phyloP scores from a whole-genome alignment of 164 flowering plant genomes.

The Buxus sempervirens region DNA sequence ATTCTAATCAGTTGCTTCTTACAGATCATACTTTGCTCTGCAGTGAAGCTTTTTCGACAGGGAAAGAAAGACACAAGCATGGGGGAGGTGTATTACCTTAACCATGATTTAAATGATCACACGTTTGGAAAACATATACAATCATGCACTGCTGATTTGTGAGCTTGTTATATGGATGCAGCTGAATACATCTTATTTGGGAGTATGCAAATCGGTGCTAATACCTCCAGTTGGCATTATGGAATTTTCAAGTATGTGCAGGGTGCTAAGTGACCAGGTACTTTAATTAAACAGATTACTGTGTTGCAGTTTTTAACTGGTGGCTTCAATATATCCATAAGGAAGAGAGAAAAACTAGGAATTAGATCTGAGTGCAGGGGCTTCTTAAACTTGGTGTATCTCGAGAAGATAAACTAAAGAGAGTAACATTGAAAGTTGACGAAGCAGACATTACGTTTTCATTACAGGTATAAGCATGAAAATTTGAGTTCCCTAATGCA shows the following conservation, averaged over 20 bases:
- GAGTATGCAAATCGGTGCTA: conserved; percentile 55
- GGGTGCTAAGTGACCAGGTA: conserved; percentile 88
- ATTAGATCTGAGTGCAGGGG: conserved; percentile 52
- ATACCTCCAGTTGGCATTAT: conserved; percentile 62
- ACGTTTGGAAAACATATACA: neutral
- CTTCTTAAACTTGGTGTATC: conserved; percentile 72
- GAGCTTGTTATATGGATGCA: conserved; percentile 27
- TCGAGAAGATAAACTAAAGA: conserved; percentile 58
- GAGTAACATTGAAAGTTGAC: conserved; percentile 70
- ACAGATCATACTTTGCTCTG: conserved; percentile 84
- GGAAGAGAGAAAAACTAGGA: no score
- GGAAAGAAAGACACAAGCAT: conserved; percentile 71
- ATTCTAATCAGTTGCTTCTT: neutral
- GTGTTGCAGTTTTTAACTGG: neutral
- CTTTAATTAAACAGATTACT: neutral
- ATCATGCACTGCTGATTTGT: conserved; percentile 2
- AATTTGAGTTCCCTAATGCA: neutral
- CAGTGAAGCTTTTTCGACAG: conserved; percentile 63
- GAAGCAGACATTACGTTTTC: conserved; percentile 79
- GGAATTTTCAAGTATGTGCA: conserved; percentile 77
- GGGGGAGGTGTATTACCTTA: conserved; percentile 52
- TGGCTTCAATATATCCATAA: neutral
- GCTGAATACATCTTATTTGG: conserved; percentile 71
- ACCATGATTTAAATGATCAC: neutral
- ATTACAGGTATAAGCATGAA: conserved; percentile 52